Base-by-base conservation (phyloP, 179 eudicot genomes). In the Carnegiea gigantea region DNA sequence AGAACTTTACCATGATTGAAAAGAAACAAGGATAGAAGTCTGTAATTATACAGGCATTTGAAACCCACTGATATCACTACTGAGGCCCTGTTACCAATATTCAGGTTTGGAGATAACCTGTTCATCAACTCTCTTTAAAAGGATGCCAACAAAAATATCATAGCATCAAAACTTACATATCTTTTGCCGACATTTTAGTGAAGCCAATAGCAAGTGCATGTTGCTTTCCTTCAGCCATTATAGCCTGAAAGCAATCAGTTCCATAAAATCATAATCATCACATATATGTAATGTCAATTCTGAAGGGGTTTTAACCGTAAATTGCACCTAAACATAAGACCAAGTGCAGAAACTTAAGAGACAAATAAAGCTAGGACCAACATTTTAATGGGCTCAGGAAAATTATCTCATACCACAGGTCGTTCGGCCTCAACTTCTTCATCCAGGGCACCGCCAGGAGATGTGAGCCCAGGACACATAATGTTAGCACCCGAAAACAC, bases 191-290 rank as follows among this genome's bases (percentile, higher is more conserved):
- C 96, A 96, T 92, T 89, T 96, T 96, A 26, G 99, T 94, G 85
- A 92, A 96, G 81, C 98, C 99, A 82, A 96, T 96, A 64, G 99
- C 99, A 67, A 96, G 99, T 84, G 99, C 99, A 89, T 96, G 98
- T 73, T 96, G 91, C 90, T 96, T 96, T 70, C 99, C 99, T 90
- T 96, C 99, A 78, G 99, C 99, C 99, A 96, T 94, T 84, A 96
- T 96, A 62, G 99, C 99, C 99, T 94, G 88, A 70, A 26, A 86
- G 71, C 76, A 73, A 74, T 68, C 70, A 85, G 53, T 44, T 49
- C 5, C 75, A 72, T 57, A 51, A 46, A 46, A 81, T 85, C 76
- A 88, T 80, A 24, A 24, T 59, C 53, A 62, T n/a, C 24, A 30
- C 8, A 24, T 18, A 18, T 5, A 43, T n/a, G 36, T 62, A 54